phyloP scores from a whole-genome alignment of 768 basidiomycete genomes.

The Kwoniella dendrophila region DNA sequence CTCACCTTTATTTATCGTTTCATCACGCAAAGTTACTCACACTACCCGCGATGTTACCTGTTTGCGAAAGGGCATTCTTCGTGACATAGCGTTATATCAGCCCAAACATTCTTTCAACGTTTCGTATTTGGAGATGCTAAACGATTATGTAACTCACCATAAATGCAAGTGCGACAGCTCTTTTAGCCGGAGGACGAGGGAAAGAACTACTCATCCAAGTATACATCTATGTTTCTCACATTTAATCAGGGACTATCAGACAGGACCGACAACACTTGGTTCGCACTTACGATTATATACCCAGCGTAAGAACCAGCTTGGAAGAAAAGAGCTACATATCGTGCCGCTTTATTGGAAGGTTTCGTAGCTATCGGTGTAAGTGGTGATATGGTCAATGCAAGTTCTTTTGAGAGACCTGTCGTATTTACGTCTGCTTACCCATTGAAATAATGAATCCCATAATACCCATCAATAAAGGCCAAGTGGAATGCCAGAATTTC shows the following conservation, averaged over 20 bases:
- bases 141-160: conserved; percentile 21
- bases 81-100: background rate
- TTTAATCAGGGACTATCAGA: too few relatives aligned
- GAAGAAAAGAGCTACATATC: conserved; percentile 47
- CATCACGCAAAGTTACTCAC: too few relatives aligned
- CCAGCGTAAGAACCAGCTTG: conserved; percentile 64
- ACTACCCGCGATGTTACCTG: conserved; percentile 34
- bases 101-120: too few relatives aligned
- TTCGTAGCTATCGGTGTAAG: conserved; percentile 15
- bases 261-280: too few relatives aligned
- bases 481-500: conserved; percentile 66
- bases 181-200: conserved; percentile 77
- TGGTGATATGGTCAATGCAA: too few relatives aligned
- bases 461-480: conserved; percentile 61
- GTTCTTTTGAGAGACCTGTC: too few relatives aligned
- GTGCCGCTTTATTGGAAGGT: conserved; percentile 27
- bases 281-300: conserved; percentile 14
- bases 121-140: background rate
- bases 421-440: conserved; percentile 39
- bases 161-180: conserved; percentile 62
- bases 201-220: conserved; percentile 64
- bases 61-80: conserved; percentile 36
- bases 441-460: conserved; percentile 58
- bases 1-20: too few relatives aligned
- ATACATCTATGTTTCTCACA: too few relatives aligned